phyloP scores from a whole-genome alignment of 2,329 filamentous ascomycete genomes.

The Fusarium verrucosum region DNA sequence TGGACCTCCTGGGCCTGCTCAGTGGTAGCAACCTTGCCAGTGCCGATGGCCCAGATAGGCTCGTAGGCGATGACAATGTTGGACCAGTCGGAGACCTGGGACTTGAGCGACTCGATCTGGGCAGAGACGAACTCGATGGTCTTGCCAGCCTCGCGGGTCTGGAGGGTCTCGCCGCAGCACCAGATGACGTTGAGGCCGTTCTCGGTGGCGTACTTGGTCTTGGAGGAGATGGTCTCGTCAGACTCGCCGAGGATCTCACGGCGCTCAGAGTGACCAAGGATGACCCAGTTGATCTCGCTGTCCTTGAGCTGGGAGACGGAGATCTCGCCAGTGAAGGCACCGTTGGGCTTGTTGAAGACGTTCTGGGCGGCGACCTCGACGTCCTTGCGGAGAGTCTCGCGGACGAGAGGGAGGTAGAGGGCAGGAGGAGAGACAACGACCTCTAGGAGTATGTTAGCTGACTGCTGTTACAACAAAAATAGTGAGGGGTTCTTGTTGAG shows the following conservation, averaged over 20 bases:
- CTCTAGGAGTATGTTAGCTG: constrained; percentile 64
- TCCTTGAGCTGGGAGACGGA: constrained; percentile 91
- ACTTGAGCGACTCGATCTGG: constrained; percentile 85
- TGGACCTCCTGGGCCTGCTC: constrained; percentile 95
- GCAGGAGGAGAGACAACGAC: constrained; percentile 92
- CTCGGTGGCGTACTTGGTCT: constrained; percentile 93
- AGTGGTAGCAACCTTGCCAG: constrained; percentile 89
- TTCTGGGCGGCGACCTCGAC: constrained; percentile 95
- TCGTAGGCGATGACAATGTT: constrained; percentile 98
- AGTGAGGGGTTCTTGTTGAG: constrained; percentile 20
- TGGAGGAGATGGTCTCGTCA: constrained; percentile 85
- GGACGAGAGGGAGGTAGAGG: constrained; percentile 89
- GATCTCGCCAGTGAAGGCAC: constrained; percentile 97
- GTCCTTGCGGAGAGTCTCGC: constrained; percentile 77
- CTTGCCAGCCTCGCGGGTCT: constrained; percentile 86
- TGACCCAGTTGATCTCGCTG: constrained; percentile 85
- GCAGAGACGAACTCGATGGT: constrained; percentile 86
- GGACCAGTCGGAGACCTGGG: constrained; percentile 83
- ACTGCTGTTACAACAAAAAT: neutral
- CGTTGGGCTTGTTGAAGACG: constrained; percentile 96
- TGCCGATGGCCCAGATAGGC: constrained; percentile 96
- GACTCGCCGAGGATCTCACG: constrained; percentile 88
- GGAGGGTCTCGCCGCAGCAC: constrained; percentile 95
- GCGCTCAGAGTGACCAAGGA: constrained; percentile 95
- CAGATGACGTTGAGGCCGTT: constrained; percentile 91